Evolutionary conservation across 495 filamentous ascomycete genomes (phyloP).

Genomic region (Aspergillus bertholletiae): DNA sequence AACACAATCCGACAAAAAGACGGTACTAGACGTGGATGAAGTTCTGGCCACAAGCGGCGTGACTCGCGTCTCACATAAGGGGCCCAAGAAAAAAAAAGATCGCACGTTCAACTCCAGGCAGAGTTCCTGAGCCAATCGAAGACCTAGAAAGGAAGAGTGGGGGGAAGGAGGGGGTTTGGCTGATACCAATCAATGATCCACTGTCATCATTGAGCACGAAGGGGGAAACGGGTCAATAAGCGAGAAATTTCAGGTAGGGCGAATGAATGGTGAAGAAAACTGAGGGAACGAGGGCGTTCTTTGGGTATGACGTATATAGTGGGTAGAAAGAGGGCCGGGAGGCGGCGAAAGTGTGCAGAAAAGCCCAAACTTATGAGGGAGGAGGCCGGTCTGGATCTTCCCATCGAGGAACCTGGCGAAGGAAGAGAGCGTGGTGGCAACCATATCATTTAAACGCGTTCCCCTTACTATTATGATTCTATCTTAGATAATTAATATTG

Average conservation of each 20-base stretch:
- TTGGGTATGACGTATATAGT: constrained; percentile 29
- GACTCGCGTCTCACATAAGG: constrained; percentile 12
- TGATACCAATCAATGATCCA: constrained; percentile 30
- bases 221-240: constrained; percentile 12
- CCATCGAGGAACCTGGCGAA: constrained; percentile 1
- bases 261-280: constrained; percentile 15
- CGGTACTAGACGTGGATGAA: constrained; percentile 4
- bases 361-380: constrained; percentile 1
- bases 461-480: background rate
- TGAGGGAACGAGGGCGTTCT: constrained; percentile 10
- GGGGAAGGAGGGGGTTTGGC: constrained; percentile 13
- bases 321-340: constrained; percentile 8
- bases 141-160: constrained; percentile 12
- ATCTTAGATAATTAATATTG: background rate
- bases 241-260: constrained; percentile 13
- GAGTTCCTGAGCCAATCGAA: constrained; percentile 20
- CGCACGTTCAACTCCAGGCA: constrained; percentile 3
- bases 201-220: constrained; percentile 18
- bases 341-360: constrained; percentile 20
- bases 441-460: background rate
- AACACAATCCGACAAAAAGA: constrained; percentile 15
- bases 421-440: constrained; percentile 1
- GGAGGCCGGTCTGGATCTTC: constrained; percentile 19
- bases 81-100: constrained; percentile 9
- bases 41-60: constrained; percentile 10